Base-by-base conservation (phyloP, 139 green algal genomes). In the Tetradesmus lagerheimii region DNA sequence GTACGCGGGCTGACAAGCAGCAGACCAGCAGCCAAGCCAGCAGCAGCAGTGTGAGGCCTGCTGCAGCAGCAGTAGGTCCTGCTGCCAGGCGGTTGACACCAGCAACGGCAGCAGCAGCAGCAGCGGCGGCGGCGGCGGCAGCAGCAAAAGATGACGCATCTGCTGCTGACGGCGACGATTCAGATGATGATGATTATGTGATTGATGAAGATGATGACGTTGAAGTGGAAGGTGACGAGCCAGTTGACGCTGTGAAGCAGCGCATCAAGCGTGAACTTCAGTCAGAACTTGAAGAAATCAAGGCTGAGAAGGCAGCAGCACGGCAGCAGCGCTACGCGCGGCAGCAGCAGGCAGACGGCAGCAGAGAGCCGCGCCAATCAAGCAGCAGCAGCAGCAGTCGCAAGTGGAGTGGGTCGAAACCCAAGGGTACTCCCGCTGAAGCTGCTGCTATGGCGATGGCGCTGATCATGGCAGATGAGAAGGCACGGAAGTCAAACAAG, bases 281-380 rank as follows among this genome's bases (percentile, higher is more conserved):
- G 0, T 14, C 53, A 4, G 92, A 95, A 89, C 83, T 95, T 74
- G 89, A 81, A 8, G 92, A 93, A 29, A 47, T 95, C 23, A 34
- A 41, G 39, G 71, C 20, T 11, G 92, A 95, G 71, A 94, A 87
- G 82, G 50, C 71, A 45, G 53, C 57, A 78, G 31, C 53, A 11
- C 50, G 53, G 18, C 34, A 77, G 81, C 53, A 37, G 81, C 50
- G 53, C 23, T 74, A 86, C 23, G 43, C 25, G 39, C 79, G 53
- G 31, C 34, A 86, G 50, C 81, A 87, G 64, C 31, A 62, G 38
- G 53, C 31, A 20, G 34, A 47, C 27, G 64, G 34, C 45, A n/a
- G 57, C n/a, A 79, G 71, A 11, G 11, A 66, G 43, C 41, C 0
- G 43, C 41, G n/a, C 43, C 43, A 39, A 37, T 12, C 12, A 14